Evolutionary conservation across 768 basidiomycete species (phyloP), one percentile per base, ranked within the genome.

Genomic region (Agrocybe chaxingu): DNA sequence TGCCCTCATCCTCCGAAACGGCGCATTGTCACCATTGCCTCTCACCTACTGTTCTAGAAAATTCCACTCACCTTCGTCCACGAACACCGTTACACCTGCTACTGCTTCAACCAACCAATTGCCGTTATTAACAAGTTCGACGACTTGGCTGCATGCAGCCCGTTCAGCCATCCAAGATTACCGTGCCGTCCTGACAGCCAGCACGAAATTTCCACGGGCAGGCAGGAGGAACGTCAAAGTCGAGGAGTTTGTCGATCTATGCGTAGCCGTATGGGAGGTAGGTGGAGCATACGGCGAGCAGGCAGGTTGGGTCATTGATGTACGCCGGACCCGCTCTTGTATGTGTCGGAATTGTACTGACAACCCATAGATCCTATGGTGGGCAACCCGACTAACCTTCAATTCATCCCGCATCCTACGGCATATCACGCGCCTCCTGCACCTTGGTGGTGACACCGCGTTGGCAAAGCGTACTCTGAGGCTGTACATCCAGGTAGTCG

Each of bases 351-450:
- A 47, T 24, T 35, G n/a, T 19, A 30, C 16, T 30, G 31, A 11
- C 37, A 7, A 18, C 24, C 6, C 45, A 32, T 64, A 90, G 89
- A 79, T 92, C 16, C 77, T 98, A 1, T 96, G 92, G 89, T 94
- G 92, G 92, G 88, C 92, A 1, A 94, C 92, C 7, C 84, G 87
- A 16, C 78, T 94, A 16, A 98, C 96, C 0, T 97, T 98, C 75
- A 94, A 97, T 62, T 95, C 91, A 0, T 87, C 87, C 52, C 81
- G 84, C 7, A 72, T 98, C 7, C 79, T 91, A 48, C 84, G 95
- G 0, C 90, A 97, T 66, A 85, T 98, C 76, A 82, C 83, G 29
- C 82, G 87, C 1, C 67, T 95, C 1, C 68, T 90, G 11, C 80
- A 82, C 50, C 77, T 81, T 9, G 74, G 78, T 0, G 82, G 81